phyloP scores from a whole-genome alignment of 139 green algal species.

The Chlamydomonas sp. region DNA sequence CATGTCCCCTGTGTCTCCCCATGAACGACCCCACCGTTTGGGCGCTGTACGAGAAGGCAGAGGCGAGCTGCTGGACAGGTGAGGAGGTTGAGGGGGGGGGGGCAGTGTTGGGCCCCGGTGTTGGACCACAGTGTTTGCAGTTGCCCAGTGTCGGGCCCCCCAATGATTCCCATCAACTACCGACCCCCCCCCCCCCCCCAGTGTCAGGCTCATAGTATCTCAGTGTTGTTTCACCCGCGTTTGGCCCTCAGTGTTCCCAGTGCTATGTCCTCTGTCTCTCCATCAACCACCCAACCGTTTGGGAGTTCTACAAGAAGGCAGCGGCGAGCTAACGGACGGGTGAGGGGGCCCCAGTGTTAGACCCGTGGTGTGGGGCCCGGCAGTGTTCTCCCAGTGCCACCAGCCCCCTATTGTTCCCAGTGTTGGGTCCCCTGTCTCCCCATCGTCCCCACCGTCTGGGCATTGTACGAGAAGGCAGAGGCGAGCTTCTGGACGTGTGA shows the following conservation, averaged over 20 bases:
- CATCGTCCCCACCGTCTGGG: slow-evolving; percentile 75
- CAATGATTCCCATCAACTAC: background rate
- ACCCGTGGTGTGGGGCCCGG: too few relatives aligned
- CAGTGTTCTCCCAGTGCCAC: too few relatives aligned
- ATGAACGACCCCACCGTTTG: slow-evolving; percentile 72
- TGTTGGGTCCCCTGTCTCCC: too few relatives aligned
- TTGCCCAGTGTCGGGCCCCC: background rate
- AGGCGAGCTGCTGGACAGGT: slow-evolving; percentile 93
- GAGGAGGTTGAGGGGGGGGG: too few relatives aligned
- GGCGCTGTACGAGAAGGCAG: slow-evolving; percentile 96
- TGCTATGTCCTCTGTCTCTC: slow-evolving; percentile 41
- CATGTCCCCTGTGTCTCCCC: too few relatives aligned
- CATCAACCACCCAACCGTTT: slow-evolving; percentile 71
- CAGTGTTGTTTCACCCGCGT: background rate
- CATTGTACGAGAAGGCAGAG: slow-evolving; percentile 96
- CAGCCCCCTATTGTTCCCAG: too few relatives aligned
- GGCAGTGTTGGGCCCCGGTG: too few relatives aligned
- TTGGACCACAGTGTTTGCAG: background rate
- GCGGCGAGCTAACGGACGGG: slow-evolving; percentile 89
- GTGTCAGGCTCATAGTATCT: background rate
- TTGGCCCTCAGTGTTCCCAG: background rate
- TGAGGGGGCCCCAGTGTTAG: too few relatives aligned
- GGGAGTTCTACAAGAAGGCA: slow-evolving; percentile 97
- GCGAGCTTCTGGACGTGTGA: slow-evolving; percentile 91
- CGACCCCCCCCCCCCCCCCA: background rate